These are phyloP conservation scores for Pichia terricola DNA, from an alignment of 1,139 yeast genomes.

Conservation along the genomic window DNA sequence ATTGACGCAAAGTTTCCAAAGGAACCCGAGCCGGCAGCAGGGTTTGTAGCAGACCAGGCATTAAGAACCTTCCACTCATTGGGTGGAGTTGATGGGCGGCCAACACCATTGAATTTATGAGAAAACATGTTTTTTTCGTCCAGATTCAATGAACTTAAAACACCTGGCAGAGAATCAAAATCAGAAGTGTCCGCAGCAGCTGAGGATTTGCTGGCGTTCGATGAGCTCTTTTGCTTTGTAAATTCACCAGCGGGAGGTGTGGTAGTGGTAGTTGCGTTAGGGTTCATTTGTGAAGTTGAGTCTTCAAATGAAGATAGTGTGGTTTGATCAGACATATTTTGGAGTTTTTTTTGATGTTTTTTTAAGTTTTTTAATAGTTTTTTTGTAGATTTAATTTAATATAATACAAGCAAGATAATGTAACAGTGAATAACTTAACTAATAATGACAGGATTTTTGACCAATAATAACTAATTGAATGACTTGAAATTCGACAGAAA, in stretches of 20 bases:
- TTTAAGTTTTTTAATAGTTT: too few species aligned
- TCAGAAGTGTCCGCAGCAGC: conserved; percentile 9
- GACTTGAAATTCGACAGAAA: too few species aligned
- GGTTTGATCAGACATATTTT: conserved; percentile 25
- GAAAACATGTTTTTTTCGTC: conserved; percentile 18
- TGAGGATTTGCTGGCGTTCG: too few species aligned
- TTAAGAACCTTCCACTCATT: conserved; percentile 11
- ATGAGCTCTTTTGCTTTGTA: too few species aligned
- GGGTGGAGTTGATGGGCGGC: conserved; percentile 23
- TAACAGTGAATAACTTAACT: background rate
- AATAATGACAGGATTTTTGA: background rate
- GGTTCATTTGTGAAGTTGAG: conserved; percentile 14
- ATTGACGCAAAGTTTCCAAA: too few species aligned
- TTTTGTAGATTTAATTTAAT: background rate
- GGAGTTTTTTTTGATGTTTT: background rate
- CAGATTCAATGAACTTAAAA: conserved; percentile 21
- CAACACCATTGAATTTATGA: conserved; percentile 18
- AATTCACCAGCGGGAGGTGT: conserved; percentile 24
- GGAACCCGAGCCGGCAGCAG: too few species aligned
- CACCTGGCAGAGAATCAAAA: conserved; percentile 22
- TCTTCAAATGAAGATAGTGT: conserved; percentile 25
- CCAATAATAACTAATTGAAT: too few species aligned
- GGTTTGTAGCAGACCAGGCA: conserved; percentile 7
- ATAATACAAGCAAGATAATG: background rate
- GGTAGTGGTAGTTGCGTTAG: conserved; percentile 21